Evolutionary conservation across 1,139 yeast genomes (phyloP), one percentile per base, ranked within the genome.

Genomic region (Yamadazyma atlantica): DNA sequence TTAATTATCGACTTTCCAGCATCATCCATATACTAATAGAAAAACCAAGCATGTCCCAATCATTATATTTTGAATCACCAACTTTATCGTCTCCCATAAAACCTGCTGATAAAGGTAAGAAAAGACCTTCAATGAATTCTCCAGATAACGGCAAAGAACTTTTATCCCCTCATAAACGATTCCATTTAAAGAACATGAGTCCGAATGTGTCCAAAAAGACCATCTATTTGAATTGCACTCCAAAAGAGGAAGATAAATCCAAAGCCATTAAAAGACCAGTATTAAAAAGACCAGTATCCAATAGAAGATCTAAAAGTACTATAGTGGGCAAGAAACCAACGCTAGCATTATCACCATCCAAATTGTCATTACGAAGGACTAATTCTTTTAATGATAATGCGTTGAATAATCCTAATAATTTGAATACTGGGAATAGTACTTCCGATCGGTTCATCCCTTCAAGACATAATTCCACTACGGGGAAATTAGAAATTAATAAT

Each of bases 401-500:
- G 2, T 26, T 39, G 9, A 40, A 35, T 27, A 34, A 22, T 12
- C n/a, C 22, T 3, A 28, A 28, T 16, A 34, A 29, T n/a, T 12
- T 29, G 9, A 29, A 29, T n/a, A 36, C 30, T 29, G 24, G 16
- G 14, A 33, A 56, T 57, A 30, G 51, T 48, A 35, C 59, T 48
- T 28, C 53, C 52, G 37, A 72, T 49, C 46, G 78, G 37, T 72
- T 72, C 44, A 72, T 72, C 40, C 78, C 78, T 15, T 63, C 72
- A 13, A 62, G 72, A 37, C 71, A 68, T 39, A 69, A 70, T 47
- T 60, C 73, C 3, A 51, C 54, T n/a, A 62, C 69, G 3, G 69
- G 73, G 5, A 69, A 69, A 38, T 53, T 72, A 30, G 50, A 50
- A 31, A 57, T 70, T 7, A 51, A 57, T 19, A 52, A 51, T 19